Evolutionary conservation across 331 rosid genomes (phyloP).

Genomic region (Pyracantha coccinea): DNA sequence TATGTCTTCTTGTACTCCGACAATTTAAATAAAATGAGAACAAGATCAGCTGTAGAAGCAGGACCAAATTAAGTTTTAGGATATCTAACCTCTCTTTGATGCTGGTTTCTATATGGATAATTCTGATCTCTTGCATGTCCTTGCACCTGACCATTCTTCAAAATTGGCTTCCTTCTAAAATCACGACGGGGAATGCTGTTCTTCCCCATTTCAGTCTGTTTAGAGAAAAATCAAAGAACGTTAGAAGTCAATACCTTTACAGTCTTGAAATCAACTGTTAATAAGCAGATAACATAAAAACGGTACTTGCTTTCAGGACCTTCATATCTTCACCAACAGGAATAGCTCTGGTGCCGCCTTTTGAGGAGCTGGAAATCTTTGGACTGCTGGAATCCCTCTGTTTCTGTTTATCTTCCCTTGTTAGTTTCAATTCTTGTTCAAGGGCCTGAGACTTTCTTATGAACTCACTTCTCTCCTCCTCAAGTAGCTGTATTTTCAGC

Average conservation of each 20-base stretch:
- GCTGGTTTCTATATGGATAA: slow-evolving; percentile 4
- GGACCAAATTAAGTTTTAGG: neutral
- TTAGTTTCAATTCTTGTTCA: slow-evolving; percentile 60
- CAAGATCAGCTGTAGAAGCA: neutral
- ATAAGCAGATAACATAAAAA: neutral
- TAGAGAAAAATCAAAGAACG: neutral
- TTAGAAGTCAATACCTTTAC: neutral
- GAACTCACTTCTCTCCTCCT: slow-evolving; percentile 51
- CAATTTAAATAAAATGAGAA: neutral
- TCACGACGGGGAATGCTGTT: slow-evolving; percentile 20
- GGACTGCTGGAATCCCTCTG: slow-evolving; percentile 30
- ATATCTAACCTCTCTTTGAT: slow-evolving; percentile 31
- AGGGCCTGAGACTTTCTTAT: slow-evolving; percentile 43
- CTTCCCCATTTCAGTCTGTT: slow-evolving; percentile 33
- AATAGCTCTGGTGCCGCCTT: slow-evolving; percentile 23
- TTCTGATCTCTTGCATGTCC: slow-evolving; percentile 18
- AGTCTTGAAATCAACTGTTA: neutral
- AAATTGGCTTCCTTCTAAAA: slow-evolving; percentile 22
- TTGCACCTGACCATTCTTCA: slow-evolving; percentile 18
- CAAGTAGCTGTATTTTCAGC: slow-evolving; percentile 50
- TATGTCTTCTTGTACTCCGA: neutral
- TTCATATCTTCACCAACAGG: slow-evolving; percentile 27
- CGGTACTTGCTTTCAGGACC: slow-evolving; percentile 16
- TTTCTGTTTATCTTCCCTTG: slow-evolving; percentile 61
- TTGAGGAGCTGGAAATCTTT: slow-evolving; percentile 20